phyloP scores from a whole-genome alignment of 1,139 yeast species.

The Lodderomyces jiufengensis region DNA sequence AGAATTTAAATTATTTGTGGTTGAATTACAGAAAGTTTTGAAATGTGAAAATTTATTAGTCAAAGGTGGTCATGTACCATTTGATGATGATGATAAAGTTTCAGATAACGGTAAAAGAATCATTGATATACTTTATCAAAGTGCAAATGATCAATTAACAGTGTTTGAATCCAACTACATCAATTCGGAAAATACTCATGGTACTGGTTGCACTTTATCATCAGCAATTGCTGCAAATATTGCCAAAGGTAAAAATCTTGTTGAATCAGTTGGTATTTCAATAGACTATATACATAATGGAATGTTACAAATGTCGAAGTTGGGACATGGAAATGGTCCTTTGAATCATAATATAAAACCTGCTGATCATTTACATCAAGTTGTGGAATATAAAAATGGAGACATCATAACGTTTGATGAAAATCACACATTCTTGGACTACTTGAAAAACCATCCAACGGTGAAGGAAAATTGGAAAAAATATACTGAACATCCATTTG shows the following conservation, averaged over 20 bases:
- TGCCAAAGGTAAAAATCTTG: slow-evolving; percentile 49
- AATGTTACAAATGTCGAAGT: slow-evolving; percentile 36
- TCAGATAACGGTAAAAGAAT: slow-evolving; percentile 25
- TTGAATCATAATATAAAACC: slow-evolving; percentile 51
- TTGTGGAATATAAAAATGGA: slow-evolving; percentile 10
- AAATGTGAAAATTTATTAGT: slow-evolving; percentile 57
- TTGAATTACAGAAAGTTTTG: slow-evolving; percentile 35
- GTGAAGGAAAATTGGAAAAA: slow-evolving; percentile 53
- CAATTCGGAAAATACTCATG: slow-evolving; percentile 64
- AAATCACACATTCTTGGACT: slow-evolving; percentile 29
- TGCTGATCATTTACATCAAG: slow-evolving; percentile 10
- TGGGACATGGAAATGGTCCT: slow-evolving; percentile 73
- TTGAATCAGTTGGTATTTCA: slow-evolving; percentile 50
- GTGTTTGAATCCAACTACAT: slow-evolving; percentile 50
- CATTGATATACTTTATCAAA: slow-evolving; percentile 60
- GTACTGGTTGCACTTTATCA: slow-evolving; percentile 88
- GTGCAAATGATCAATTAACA: slow-evolving; percentile 31
- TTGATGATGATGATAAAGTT: slow-evolving; percentile 26
- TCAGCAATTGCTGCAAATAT: slow-evolving; percentile 77
- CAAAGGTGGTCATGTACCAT: slow-evolving; percentile 81
- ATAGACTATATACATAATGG: slow-evolving; percentile 68
- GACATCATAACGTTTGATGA: slow-evolving; percentile 5
- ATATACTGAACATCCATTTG: slow-evolving; percentile 63
- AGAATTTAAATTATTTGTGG: slow-evolving; percentile 32
- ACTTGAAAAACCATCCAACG: slow-evolving; percentile 53